phyloP scores from a whole-genome alignment of 1,284 basidiomycete genomes.

The Tetrapyrgos nigripes region DNA sequence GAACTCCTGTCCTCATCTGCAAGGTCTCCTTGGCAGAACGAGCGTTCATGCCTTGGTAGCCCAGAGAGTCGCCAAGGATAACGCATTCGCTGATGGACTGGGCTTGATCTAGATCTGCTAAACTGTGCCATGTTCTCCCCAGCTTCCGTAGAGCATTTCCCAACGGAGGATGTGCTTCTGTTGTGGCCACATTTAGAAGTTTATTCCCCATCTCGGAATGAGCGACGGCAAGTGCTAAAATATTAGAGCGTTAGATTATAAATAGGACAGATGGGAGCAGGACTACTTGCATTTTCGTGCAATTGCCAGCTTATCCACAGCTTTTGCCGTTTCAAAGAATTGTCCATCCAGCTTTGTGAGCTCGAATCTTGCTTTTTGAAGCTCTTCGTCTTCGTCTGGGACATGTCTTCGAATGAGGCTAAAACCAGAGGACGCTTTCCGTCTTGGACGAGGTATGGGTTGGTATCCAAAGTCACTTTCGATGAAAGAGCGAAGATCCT shows the following conservation, averaged over 20 bases:
- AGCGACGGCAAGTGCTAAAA: slow-evolving; percentile 77
- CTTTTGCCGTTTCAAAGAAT: slow-evolving; percentile 88
- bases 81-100: slow-evolving; percentile 92
- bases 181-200: slow-evolving; percentile 85
- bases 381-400: slow-evolving; percentile 85
- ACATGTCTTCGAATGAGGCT: slow-evolving; percentile 73
- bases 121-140: slow-evolving; percentile 84
- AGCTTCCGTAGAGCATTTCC: slow-evolving; percentile 84
- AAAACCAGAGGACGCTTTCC: slow-evolving; percentile 73
- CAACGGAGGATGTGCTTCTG: slow-evolving; percentile 83
- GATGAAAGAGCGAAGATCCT: slow-evolving; percentile 90
- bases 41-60: slow-evolving; percentile 95
- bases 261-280: slow-evolving; percentile 1
- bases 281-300: slow-evolving; percentile 71
- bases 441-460: slow-evolving; percentile 76
- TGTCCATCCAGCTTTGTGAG: slow-evolving; percentile 89
- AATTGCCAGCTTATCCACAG: slow-evolving; percentile 83
- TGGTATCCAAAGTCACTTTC: slow-evolving; percentile 96
- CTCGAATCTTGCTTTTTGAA: slow-evolving; percentile 88
- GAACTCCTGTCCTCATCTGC: slow-evolving; percentile 82
- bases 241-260: slow-evolving; percentile 3
- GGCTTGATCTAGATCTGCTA: slow-evolving; percentile 85
- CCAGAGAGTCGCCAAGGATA: slow-evolving; percentile 88
- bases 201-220: slow-evolving; percentile 91
- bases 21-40: slow-evolving; percentile 93